Base-by-base conservation (phyloP, 2,329 filamentous ascomycete species). In the Hymenoscyphus repandus region DNA sequence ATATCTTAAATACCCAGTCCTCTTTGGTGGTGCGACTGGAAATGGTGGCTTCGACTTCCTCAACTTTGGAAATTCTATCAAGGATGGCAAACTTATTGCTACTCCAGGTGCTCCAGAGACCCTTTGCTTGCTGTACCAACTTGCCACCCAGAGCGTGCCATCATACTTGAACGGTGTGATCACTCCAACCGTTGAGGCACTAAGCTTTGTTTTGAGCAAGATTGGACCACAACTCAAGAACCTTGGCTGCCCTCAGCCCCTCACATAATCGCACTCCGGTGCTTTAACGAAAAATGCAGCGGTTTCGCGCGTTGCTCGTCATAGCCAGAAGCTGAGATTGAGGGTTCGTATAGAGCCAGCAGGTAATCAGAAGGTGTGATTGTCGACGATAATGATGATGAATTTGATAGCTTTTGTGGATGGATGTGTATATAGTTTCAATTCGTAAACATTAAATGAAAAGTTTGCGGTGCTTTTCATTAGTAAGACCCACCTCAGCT, bases 61-160 rank as follows among this genome's bases (percentile, higher is more conserved):
- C 34, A 66, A 65, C 47, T 72, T 70, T 44, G 66, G 65, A 12
- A 56, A 63, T 15, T 18, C 42, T 2, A 72, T 74, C 50, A 37
- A 62, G 53, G 62, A 73, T 45, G 71, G 72, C 11, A 68, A 64
- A 40, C 53, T 73, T 11, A 47, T 57, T 20, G 51, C 47, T 18
- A 52, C 58, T 5, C 53, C 59, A 9, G 63, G 56, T 6, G 50
- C 63, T 1, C 51, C 50, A 2, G 64, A 66, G 30, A 54, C 68
- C 1, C 31, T 63, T 7, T 75, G 72, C 52, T 55, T 74, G 55
- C 51, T 74, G n/a, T 75, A 74, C 55, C 70, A 73, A 58, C 57
- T 74, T 3, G 64, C 60, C 1, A 70, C 69, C 1, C 61, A 66
- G 30, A 54, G 52, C 9, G 61, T 75, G 1, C 73, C 73, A 3